Evolutionary conservation across 2,329 filamentous ascomycete genomes (phyloP).

Genomic region (Penicillium sp.): DNA sequence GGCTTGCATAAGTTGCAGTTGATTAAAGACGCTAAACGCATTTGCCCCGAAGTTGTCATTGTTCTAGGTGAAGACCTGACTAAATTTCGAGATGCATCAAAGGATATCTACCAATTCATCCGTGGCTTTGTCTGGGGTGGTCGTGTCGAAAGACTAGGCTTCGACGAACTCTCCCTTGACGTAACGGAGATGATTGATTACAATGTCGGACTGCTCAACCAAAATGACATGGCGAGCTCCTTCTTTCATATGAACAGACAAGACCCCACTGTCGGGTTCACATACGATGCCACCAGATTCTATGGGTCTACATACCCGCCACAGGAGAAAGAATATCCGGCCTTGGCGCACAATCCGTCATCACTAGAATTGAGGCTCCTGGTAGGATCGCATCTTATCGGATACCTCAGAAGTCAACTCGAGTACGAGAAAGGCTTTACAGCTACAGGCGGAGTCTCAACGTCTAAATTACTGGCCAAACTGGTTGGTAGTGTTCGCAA

Average conservation of each 20-base stretch:
- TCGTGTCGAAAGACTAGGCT: slow-evolving; percentile 79
- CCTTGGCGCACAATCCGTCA: slow-evolving; percentile 6
- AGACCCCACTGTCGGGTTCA: slow-evolving; percentile 80
- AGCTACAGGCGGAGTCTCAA: slow-evolving; percentile 83
- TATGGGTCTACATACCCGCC: slow-evolving; percentile 66
- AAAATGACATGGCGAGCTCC: slow-evolving; percentile 64
- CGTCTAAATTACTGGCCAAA: slow-evolving; percentile 84
- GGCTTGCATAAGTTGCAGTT: slow-evolving; percentile 77
- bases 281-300: slow-evolving; percentile 71
- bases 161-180: slow-evolving; percentile 85
- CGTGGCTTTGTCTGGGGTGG: slow-evolving; percentile 75
- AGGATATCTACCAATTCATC: slow-evolving; percentile 75
- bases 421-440: slow-evolving; percentile 82
- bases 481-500: slow-evolving; percentile 84
- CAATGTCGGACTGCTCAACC: slow-evolving; percentile 74
- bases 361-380: slow-evolving; percentile 64
- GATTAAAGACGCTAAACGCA: slow-evolving; percentile 75
- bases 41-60: slow-evolving; percentile 83
- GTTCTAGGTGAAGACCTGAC: slow-evolving; percentile 85
- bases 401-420: slow-evolving; percentile 71
- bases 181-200: slow-evolving; percentile 85
- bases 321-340: slow-evolving; percentile 21
- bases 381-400: slow-evolving; percentile 80
- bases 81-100: slow-evolving; percentile 83
- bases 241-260: slow-evolving; percentile 78